Conservation (phyloP, 306 rosid species). For the Medicago arabica region DNA sequence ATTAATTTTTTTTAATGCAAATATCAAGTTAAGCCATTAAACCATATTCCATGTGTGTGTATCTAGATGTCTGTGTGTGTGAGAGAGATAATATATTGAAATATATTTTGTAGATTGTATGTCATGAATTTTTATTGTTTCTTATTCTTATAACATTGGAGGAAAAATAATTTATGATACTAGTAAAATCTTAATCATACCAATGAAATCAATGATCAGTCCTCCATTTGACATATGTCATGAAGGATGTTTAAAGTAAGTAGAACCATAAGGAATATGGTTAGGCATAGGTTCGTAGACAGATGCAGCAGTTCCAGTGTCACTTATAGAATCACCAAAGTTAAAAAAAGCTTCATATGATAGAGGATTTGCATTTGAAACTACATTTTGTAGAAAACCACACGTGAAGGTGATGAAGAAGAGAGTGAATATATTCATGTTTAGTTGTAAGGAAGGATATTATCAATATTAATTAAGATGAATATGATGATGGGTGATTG, state of each 20-base stretch:
- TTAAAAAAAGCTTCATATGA: constrained; percentile 50
- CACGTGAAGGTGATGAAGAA: not conserved
- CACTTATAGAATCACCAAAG: constrained; percentile 62
- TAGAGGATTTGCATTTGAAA: not conserved
- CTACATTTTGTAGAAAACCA: not conserved
- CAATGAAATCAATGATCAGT: constrained; percentile 56
- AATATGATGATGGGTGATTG: not conserved
- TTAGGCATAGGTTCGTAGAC: not conserved
- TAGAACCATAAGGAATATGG: constrained; percentile 53
- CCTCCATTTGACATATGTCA: constrained; percentile 56
- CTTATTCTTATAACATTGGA: not conserved
- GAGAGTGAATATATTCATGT: not conserved
- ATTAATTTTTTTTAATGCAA: not conserved
- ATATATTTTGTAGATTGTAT: not conserved
- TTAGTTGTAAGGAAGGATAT: not conserved
- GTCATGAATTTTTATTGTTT: not conserved
- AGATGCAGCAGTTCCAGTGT: constrained; percentile 50
- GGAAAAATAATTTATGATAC: not conserved
- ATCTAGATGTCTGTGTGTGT: too few relatives aligned
- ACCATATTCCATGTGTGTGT: not conserved
- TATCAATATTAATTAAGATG: not conserved
- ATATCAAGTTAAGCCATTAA: not conserved
- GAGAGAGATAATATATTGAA: not conserved
- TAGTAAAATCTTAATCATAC: constrained; percentile 7
- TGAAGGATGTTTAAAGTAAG: constrained; percentile 42